Evolutionary conservation across 495 filamentous ascomycete genomes (phyloP).

Genomic region (Lepidopterella palustris): DNA sequence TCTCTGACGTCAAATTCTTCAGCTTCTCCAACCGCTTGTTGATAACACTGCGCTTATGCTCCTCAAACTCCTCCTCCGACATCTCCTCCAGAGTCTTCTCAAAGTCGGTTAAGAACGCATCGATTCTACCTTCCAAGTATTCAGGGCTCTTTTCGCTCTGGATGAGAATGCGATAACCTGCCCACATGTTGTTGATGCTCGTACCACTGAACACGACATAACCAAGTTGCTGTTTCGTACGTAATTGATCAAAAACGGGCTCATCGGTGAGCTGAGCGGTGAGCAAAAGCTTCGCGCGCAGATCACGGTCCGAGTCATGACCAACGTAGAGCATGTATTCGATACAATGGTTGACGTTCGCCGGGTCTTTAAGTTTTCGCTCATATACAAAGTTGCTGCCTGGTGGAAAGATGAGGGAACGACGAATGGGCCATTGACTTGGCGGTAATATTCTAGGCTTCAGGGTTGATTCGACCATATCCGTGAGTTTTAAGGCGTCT

Average conservation of each 20-base stretch:
- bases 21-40: constrained; percentile 84
- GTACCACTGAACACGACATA: constrained; percentile 89
- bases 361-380: constrained; percentile 73
- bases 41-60: constrained; percentile 82
- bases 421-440: constrained; percentile 70
- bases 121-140: constrained; percentile 82
- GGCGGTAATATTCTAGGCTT: constrained; percentile 67
- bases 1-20: constrained; percentile 87
- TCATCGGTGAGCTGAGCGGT: constrained; percentile 91
- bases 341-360: constrained; percentile 95
- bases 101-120: constrained; percentile 67
- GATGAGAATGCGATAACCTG: constrained; percentile 84
- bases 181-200: constrained; percentile 60
- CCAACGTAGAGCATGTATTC: constrained; percentile 85
- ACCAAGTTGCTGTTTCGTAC: constrained; percentile 95
- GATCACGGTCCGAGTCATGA: constrained; percentile 54
- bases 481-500: constrained; percentile 80
- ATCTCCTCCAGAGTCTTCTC: constrained; percentile 62
- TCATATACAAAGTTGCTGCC: constrained; percentile 79
- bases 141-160: constrained; percentile 81
- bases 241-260: constrained; percentile 85
- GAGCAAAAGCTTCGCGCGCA: constrained; percentile 71
- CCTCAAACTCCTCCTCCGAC: constrained; percentile 79
- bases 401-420: constrained; percentile 69
- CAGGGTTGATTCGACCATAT: constrained; percentile 73